A percentile compares a stretch with the other conserved stretches of the same genome.
Conservation (phyloP, 2,329 filamentous ascomycete species). For the Huntiella moniliformis region DNA sequence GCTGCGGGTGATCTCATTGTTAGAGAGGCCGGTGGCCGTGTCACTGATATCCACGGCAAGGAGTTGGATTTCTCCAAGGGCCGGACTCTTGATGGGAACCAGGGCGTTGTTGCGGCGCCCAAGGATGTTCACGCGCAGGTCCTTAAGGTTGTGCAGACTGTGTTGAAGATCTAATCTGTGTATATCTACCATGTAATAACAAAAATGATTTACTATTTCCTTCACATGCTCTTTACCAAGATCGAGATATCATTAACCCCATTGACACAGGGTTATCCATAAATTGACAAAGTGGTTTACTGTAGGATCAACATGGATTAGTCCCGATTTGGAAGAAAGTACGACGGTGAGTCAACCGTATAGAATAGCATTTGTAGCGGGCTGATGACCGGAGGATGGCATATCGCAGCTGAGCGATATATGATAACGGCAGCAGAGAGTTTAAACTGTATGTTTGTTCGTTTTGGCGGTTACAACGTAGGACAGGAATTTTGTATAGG, state of each 20-base stretch:
- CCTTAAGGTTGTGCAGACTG: conserved; percentile 63
- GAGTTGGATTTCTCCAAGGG: conserved; percentile 73
- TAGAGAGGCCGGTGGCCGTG: conserved; percentile 76
- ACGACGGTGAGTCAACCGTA: not conserved
- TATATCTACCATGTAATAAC: not conserved
- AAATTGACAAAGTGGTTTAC: not conserved
- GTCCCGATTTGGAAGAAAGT: not conserved
- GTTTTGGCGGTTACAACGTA: not conserved
- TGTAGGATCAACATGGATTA: not conserved
- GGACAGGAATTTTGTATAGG: not conserved
- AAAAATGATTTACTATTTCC: not conserved
- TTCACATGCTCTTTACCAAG: not conserved
- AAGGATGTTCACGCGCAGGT: conserved; percentile 57
- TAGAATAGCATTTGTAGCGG: not conserved
- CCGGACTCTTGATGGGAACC: conserved; percentile 73
- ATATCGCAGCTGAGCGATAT: not conserved
- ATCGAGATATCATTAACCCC: no score
- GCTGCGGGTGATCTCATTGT: conserved; percentile 90
- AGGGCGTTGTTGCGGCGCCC: conserved; percentile 81
- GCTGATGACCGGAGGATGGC: not conserved
- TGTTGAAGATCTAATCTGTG: conserved; percentile 30
- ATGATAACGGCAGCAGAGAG: not conserved
- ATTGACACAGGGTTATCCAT: not conserved
- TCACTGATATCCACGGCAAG: conserved; percentile 76
- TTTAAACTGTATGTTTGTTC: no score